phyloP scores from a whole-genome alignment of 768 basidiomycete genomes.

The Solioccasus polychromus region DNA sequence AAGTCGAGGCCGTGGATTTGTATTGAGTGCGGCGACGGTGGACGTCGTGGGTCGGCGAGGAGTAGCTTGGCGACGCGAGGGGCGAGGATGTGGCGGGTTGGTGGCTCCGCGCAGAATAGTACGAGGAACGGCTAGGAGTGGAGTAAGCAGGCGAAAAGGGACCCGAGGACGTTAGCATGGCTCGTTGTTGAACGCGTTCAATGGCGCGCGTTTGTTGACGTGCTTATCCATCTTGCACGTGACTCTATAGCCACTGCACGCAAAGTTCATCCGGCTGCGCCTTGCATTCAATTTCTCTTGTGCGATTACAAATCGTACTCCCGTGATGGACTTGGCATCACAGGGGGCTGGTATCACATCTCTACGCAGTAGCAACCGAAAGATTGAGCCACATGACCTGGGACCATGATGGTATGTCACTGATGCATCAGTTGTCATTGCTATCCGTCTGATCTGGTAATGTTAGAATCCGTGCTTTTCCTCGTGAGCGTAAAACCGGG shows the following conservation, averaged over 20 bases:
- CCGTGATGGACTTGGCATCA: no score
- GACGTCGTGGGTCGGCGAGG: conserved; percentile 45
- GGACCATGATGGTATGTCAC: background rate
- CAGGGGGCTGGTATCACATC: no score
- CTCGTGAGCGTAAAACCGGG: no score
- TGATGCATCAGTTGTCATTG: background rate
- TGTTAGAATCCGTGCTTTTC: no score
- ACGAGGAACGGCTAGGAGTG: conserved; percentile 36
- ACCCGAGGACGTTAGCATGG: conserved; percentile 28
- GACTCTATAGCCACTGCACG: no score
- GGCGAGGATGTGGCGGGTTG: conserved; percentile 51
- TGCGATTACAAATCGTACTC: no score
- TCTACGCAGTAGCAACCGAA: background rate
- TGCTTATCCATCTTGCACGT: no score
- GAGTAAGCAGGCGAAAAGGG: conserved; percentile 31
- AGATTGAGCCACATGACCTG: no score
- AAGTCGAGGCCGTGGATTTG: conserved; percentile 37
- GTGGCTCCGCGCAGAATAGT: conserved; percentile 28
- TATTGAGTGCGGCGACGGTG: conserved; percentile 57
- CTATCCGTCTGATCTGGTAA: background rate
- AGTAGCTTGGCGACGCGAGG: conserved; percentile 41
- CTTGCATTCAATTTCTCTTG: no score
- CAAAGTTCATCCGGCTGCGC: no score
- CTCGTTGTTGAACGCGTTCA: background rate
- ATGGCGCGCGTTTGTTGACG: conserved; percentile 20